Conservation (phyloP, 2,329 filamentous ascomycete species). For the Fusarium miscanthi region DNA sequence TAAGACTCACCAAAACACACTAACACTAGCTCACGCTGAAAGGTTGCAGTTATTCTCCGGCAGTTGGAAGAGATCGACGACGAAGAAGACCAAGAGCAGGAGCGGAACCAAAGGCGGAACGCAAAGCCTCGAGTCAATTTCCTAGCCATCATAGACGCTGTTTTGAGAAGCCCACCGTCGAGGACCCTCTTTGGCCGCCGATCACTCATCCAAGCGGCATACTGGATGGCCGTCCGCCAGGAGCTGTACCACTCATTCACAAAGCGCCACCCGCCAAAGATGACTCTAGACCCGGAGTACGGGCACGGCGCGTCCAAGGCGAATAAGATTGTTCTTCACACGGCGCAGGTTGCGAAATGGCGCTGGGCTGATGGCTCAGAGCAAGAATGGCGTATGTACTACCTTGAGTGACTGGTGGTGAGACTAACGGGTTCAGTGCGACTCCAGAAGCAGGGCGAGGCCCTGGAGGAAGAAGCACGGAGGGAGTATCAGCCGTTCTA, state of each 20-base stretch:
- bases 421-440: slow-evolving; percentile 43
- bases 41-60: slow-evolving; percentile 50
- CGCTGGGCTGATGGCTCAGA: slow-evolving; percentile 52
- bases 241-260: slow-evolving; percentile 57
- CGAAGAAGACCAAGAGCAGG: slow-evolving; percentile 47
- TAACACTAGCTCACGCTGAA: not conserved
- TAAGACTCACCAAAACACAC: not conserved
- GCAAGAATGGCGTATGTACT: slow-evolving; percentile 52
- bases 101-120: slow-evolving; percentile 5
- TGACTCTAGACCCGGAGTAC: slow-evolving; percentile 50
- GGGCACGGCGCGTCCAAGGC: slow-evolving; percentile 51
- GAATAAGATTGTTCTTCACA: slow-evolving; percentile 56
- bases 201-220: slow-evolving; percentile 53
- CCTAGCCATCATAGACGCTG: slow-evolving; percentile 54
- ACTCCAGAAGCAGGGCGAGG: slow-evolving; percentile 51
- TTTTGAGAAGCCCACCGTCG: slow-evolving; percentile 52
- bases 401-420: not conserved
- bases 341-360: slow-evolving; percentile 55
- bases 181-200: slow-evolving; percentile 51
- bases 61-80: slow-evolving; percentile 57
- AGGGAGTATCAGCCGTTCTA: slow-evolving; percentile 50
- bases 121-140: slow-evolving; percentile 51
- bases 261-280: slow-evolving; percentile 52
- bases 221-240: slow-evolving; percentile 56
- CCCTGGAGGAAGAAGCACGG: slow-evolving; percentile 50